Evolutionary conservation across 148 eudicot species (phyloP), one percentile per base, ranked within the genome.

Genomic region (Beta vulgaris): DNA sequence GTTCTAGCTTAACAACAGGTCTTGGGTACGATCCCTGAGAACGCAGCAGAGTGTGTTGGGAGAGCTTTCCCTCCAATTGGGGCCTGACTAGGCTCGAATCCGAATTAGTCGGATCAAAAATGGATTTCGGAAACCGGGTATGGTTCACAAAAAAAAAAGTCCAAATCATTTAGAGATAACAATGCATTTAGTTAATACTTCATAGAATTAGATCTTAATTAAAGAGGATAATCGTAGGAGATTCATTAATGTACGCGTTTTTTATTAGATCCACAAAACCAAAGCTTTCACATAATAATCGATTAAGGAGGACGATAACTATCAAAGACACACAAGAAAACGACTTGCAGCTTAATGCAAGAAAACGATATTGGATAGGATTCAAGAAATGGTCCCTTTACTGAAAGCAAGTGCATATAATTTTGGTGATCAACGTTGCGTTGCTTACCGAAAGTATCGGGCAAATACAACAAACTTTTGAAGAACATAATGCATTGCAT

Each of bases 101-200:
- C n/a, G n/a, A n/a, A n/a, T n/a, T n/a, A n/a, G n/a, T n/a, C n/a
- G n/a, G n/a, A n/a, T n/a, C n/a, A n/a, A n/a, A n/a, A n/a, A n/a
- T n/a, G n/a, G n/a, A n/a, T n/a, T n/a, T n/a, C n/a, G n/a, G n/a
- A n/a, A n/a, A n/a, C n/a, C n/a, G n/a, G n/a, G n/a, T n/a, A n/a
- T n/a, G n/a, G n/a, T n/a, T n/a, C n/a, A n/a, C n/a, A n/a, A n/a
- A n/a, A n/a, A n/a, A n/a, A n/a, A n/a, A n/a, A n/a, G n/a, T n/a
- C n/a, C 82, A 70, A 65, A 71, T 66, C 36, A 11, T 64, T 26
- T 46, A 14, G 46, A 37, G 34, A 59, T 70, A n/a, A 64, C 59
- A 35, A 63, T 69, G 72, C 58, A 32, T 35, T 23, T 31, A 23
- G 43, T 69, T n/a, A 76, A 67, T 48, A 49, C 44, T 48, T 8